A percentile compares a stretch with the other conserved stretches of the same genome.
Conservation (phyloP, 1,284 basidiomycete species). For the Puccinia novopanici region DNA sequence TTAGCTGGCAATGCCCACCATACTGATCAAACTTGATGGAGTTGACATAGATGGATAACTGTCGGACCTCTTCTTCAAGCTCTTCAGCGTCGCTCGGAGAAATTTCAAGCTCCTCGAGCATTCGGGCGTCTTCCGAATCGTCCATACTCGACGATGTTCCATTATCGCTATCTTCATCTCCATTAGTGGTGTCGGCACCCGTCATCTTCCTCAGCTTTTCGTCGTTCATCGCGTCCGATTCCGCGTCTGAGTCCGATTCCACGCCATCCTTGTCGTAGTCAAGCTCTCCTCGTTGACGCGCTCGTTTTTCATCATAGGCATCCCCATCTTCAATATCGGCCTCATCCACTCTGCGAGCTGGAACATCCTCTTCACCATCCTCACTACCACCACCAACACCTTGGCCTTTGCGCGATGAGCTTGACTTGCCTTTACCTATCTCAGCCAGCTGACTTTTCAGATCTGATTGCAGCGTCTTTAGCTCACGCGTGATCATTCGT, state of each 20-base stretch:
- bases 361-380: conserved; percentile 66
- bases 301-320: conserved; percentile 70
- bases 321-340: conserved; percentile 68
- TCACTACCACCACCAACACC: conserved; percentile 59
- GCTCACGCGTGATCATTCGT: conserved; percentile 81
- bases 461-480: conserved; percentile 82
- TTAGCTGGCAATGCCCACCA: conserved; percentile 39
- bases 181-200: conserved; percentile 41
- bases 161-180: conserved; percentile 62
- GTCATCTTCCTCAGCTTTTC: conserved; percentile 63
- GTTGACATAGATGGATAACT: conserved; percentile 35
- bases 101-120: conserved; percentile 64
- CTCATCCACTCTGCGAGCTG: conserved; percentile 51
- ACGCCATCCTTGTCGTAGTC: conserved; percentile 73
- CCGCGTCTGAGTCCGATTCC: conserved; percentile 56
- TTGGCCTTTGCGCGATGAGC: conserved; percentile 62
- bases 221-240: conserved; percentile 57
- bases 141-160: conserved; percentile 65
- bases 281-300: conserved; percentile 68
- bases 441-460: conserved; percentile 76
- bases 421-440: conserved; percentile 75
- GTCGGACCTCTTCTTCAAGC: conserved; percentile 54
- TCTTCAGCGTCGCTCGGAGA: conserved; percentile 55
- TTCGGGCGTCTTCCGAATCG: conserved; percentile 66
- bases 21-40: conserved; percentile 41